A percentile compares a stretch with the other conserved stretches of the same genome.
phyloP scores from a whole-genome alignment of 495 filamentous ascomycete genomes.

The Talaromyces liani region DNA sequence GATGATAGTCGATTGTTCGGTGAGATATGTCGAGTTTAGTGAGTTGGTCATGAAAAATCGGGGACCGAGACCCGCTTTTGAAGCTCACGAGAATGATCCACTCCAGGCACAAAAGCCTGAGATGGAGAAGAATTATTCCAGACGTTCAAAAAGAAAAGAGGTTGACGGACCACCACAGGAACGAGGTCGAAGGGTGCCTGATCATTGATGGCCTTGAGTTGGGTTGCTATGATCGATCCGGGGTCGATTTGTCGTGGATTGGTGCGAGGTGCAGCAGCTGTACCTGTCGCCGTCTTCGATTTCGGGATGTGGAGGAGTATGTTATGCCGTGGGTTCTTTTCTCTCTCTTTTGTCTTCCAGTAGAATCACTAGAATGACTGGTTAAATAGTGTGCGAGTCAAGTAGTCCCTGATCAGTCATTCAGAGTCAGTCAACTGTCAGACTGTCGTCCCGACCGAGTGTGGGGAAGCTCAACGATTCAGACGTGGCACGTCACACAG shows the following conservation, averaged over 20 bases:
- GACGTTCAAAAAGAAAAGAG: background rate
- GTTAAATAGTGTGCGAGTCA: background rate
- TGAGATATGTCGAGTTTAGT: background rate
- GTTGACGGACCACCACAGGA: background rate
- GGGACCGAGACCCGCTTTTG: background rate
- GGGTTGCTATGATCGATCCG: background rate
- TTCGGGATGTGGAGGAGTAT: background rate
- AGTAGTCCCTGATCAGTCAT: background rate
- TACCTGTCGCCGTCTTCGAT: background rate
- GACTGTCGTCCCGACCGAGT: background rate
- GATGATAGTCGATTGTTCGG: background rate
- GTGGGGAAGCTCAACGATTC: constrained; percentile 1
- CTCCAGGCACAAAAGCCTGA: background rate
- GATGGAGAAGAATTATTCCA: background rate
- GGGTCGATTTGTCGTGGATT: background rate
- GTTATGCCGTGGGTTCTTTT: background rate
- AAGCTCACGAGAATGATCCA: background rate
- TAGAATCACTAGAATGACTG: background rate
- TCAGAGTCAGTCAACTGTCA: background rate
- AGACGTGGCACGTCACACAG: background rate
- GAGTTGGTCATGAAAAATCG: background rate
- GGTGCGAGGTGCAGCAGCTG: background rate
- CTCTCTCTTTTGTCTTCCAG: background rate
- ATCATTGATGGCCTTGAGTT: background rate
- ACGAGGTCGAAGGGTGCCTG: background rate